phyloP scores from a whole-genome alignment of 2,329 filamentous ascomycete genomes.

The Alternaria sp. region DNA sequence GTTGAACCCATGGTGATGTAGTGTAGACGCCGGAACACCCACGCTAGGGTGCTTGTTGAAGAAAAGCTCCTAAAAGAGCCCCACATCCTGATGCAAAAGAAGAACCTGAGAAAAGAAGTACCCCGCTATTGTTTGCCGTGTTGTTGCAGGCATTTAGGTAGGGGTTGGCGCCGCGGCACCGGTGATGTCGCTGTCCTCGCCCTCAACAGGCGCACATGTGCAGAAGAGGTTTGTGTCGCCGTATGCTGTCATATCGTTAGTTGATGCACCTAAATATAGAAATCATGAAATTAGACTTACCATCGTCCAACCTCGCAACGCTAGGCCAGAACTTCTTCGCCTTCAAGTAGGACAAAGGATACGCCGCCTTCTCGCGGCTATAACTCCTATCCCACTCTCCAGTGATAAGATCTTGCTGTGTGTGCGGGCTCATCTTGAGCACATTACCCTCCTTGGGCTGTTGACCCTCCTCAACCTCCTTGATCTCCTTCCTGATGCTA shows the following conservation, averaged over 20 bases:
- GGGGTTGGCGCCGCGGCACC: slow-evolving; percentile 45
- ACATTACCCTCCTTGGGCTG: slow-evolving; percentile 80
- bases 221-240: slow-evolving; percentile 95
- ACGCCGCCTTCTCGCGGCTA: slow-evolving; percentile 81
- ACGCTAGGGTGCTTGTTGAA: slow-evolving; percentile 4
- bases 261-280: not conserved
- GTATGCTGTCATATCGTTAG: slow-evolving; percentile 67
- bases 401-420: slow-evolving; percentile 77
- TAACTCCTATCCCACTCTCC: slow-evolving; percentile 86
- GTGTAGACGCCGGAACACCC: slow-evolving; percentile 2
- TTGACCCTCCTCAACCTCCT: slow-evolving; percentile 80
- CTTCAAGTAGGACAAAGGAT: slow-evolving; percentile 79
- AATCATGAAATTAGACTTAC: slow-evolving; percentile 59
- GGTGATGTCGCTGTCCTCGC: slow-evolving; percentile 39
- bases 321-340: slow-evolving; percentile 99
- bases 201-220: slow-evolving; percentile 85
- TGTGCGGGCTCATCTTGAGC: slow-evolving; percentile 88
- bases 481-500: slow-evolving; percentile 84
- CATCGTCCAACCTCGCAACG: slow-evolving; percentile 86
- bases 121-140: not conserved
- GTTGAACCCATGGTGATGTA: slow-evolving; percentile 4
- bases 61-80: not conserved
- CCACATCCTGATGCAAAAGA: slow-evolving; percentile 2
- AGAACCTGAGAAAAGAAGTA: not conserved
- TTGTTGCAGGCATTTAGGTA: slow-evolving; percentile 25